Evolutionary conservation across 139 green algal species (phyloP).

Genomic region (Gonium pectorale): DNA sequence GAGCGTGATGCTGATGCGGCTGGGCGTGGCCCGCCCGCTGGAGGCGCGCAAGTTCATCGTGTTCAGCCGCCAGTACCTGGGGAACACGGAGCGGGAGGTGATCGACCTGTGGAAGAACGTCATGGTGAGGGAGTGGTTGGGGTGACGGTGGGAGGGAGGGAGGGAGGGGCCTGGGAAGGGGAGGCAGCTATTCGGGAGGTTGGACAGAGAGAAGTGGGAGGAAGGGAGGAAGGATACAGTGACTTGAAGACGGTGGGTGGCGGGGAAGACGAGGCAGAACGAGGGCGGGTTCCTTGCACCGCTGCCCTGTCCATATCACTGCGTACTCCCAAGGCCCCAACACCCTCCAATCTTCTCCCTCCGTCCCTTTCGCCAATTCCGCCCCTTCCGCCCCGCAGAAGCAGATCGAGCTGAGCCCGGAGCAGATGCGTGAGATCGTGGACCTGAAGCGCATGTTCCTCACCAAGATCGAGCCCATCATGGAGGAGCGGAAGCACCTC

Average conservation of each 20-base stretch:
- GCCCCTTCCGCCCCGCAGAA: constrained; percentile 14
- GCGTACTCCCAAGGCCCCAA: too few species aligned
- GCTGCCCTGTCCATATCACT: too few species aligned
- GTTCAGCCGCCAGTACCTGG: constrained; percentile 69
- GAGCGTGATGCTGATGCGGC: constrained; percentile 72
- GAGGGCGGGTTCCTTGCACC: too few species aligned
- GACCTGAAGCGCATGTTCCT: constrained; percentile 74
- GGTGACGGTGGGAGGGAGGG: not conserved
- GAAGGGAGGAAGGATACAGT: too few species aligned
- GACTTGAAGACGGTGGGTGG: too few species aligned
- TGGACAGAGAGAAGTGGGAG: too few species aligned
- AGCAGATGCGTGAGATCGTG: constrained; percentile 73
- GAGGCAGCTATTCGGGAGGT: too few species aligned
- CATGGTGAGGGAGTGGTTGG: constrained; percentile 44
- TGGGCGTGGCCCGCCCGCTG: constrained; percentile 70
- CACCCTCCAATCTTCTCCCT: too few species aligned
- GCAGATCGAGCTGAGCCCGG: constrained; percentile 59
- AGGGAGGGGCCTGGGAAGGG: not conserved
- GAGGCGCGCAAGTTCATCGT: constrained; percentile 79
- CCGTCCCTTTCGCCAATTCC: too few species aligned
- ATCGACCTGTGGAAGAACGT: constrained; percentile 74
- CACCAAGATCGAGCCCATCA: constrained; percentile 67
- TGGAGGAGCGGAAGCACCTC: constrained; percentile 72
- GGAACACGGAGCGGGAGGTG: constrained; percentile 68
- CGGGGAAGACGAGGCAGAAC: too few species aligned